Evolutionary conservation across 108 stramenopile species (phyloP).

Genomic region (Epithemia pelagica): DNA sequence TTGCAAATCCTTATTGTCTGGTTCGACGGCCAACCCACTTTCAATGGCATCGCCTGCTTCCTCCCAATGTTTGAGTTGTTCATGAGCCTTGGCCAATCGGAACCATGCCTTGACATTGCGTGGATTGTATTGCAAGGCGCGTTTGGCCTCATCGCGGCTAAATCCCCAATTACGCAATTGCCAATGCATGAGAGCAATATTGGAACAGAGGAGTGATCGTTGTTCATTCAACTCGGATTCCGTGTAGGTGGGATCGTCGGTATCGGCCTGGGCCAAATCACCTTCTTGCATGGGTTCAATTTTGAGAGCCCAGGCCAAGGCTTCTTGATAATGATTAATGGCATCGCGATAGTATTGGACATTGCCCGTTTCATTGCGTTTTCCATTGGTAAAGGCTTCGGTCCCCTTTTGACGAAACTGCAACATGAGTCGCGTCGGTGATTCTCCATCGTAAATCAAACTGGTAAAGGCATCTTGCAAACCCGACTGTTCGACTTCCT

Average conservation of each 20-base stretch:
- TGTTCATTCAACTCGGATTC: conserved; percentile 62
- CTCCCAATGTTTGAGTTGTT: conserved; percentile 76
- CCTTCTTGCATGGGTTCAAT: conserved; percentile 41
- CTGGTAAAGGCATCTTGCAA: conserved; percentile 74
- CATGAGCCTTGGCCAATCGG: conserved; percentile 78
- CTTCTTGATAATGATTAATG: conserved; percentile 84
- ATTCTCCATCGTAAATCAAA: conserved; percentile 67
- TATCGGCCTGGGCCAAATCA: conserved; percentile 18
- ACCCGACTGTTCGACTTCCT: conserved; percentile 70
- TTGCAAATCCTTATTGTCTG: conserved; percentile 58
- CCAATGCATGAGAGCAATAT: conserved; percentile 78
- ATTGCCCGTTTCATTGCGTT: conserved; percentile 74
- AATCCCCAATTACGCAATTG: conserved; percentile 83
- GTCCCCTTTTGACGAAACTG: conserved; percentile 69
- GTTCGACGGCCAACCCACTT: conserved; percentile 52
- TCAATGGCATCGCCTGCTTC: conserved; percentile 81
- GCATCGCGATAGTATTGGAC: conserved; percentile 84
- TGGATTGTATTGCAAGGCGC: conserved; percentile 51
- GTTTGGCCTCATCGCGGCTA: conserved; percentile 64
- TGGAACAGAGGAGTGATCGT: conserved; percentile 60
- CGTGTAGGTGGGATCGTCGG: conserved; percentile 60
- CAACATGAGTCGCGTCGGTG: conserved; percentile 62
- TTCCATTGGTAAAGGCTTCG: conserved; percentile 64
- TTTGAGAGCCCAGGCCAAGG: conserved; percentile 70
- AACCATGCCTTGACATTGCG: conserved; percentile 83